phyloP scores from a whole-genome alignment of 2,329 filamentous ascomycete species.

The Venturia asperata region DNA sequence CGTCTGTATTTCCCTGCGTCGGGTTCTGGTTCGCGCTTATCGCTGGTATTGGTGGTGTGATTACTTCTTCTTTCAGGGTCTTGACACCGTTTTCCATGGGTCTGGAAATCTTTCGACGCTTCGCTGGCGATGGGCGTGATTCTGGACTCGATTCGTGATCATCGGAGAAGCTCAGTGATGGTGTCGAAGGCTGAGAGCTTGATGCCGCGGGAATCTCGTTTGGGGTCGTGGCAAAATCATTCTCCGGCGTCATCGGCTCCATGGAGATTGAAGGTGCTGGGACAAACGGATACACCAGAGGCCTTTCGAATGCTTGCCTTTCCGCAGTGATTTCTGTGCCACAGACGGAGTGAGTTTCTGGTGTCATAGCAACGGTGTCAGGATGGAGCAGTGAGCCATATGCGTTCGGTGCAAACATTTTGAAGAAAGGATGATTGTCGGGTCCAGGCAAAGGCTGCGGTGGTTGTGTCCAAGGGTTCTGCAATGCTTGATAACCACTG shows the following conservation, averaged over 20 bases:
- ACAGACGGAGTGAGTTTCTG: neutral
- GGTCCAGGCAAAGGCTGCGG: constrained; percentile 15
- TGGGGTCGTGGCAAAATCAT: neutral
- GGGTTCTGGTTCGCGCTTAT: neutral
- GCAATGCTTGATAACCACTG: neutral
- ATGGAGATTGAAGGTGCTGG: constrained; percentile 13
- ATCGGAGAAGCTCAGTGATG: constrained; percentile 5
- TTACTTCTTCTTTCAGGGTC: neutral
- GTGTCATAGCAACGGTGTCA: neutral
- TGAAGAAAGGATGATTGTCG: constrained; percentile 18
- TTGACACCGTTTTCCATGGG: neutral
- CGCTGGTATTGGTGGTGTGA: neutral
- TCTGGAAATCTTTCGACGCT: neutral
- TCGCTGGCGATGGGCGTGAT: neutral
- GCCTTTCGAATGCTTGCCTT: neutral
- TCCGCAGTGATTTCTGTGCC: neutral
- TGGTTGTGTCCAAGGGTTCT: constrained; percentile 9
- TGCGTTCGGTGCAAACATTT: constrained; percentile 5
- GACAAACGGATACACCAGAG: constrained; percentile 14
- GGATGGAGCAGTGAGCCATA: neutral
- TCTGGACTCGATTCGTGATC: neutral
- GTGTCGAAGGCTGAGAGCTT: neutral
- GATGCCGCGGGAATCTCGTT: neutral
- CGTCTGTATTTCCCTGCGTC: neutral
- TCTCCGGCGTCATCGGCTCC: constrained; percentile 15